Evolutionary conservation across 176 grass and related monocot species (phyloP).

Genomic region (Tuctoria greenei): DNA sequence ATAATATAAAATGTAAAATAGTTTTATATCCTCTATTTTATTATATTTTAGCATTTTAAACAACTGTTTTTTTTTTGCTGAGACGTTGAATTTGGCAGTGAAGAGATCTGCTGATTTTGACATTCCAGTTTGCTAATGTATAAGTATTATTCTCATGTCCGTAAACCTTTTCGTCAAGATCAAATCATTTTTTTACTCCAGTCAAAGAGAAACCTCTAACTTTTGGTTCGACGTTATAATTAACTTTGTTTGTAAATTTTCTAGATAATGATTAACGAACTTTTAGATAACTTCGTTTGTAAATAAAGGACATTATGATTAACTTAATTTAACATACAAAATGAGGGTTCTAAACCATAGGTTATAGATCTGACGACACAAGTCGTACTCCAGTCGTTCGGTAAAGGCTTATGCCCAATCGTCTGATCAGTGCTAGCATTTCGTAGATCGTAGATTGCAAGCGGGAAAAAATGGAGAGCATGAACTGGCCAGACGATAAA

Average conservation of each 20-base stretch:
- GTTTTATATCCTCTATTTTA: background rate
- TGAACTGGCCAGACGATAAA: background rate
- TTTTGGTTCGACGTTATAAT: background rate
- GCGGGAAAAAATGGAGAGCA: no score
- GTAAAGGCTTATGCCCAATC: background rate
- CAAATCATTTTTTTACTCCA: background rate
- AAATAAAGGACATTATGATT: background rate
- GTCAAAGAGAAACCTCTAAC: background rate
- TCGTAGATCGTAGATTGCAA: background rate
- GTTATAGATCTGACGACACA: background rate
- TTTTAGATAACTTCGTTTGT: no score
- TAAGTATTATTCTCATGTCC: background rate
- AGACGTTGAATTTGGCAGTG: background rate
- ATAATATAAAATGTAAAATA: background rate
- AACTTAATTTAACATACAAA: background rate
- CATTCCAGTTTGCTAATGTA: constrained; percentile 12
- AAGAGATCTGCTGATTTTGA: background rate
- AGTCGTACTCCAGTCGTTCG: no score
- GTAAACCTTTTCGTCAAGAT: background rate
- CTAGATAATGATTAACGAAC: no score
- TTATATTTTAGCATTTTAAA: background rate
- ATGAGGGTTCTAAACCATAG: background rate
- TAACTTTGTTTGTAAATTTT: background rate
- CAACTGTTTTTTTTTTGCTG: background rate
- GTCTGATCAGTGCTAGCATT: background rate